phyloP scores from a whole-genome alignment of 352 stramenopile species.

The Peronospora destructor region DNA sequence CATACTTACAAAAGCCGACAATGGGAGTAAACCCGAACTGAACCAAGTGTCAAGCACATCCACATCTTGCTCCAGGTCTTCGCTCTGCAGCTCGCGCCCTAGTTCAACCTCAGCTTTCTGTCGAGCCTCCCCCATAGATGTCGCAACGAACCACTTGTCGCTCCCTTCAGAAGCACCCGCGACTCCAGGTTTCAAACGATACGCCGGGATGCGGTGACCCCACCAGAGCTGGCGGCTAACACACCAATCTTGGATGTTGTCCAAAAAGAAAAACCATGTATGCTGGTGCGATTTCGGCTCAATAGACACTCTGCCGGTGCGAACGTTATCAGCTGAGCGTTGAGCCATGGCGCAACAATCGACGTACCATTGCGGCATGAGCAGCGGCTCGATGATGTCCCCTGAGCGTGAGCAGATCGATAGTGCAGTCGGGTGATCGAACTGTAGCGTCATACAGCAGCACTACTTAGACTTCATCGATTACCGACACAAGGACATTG shows the following conservation, averaged over 20 bases:
- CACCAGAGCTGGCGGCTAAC: conserved; percentile 99
- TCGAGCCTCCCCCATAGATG: conserved; percentile 86
- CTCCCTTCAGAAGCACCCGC: conserved; percentile 9
- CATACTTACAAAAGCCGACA: conserved; percentile 58
- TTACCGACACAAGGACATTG: not conserved
- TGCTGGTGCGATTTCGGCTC: conserved; percentile 88
- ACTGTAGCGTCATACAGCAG: conserved; percentile 20
- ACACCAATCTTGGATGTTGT: conserved; percentile 99
- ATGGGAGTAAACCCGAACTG: conserved; percentile 94
- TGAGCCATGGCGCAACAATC: conserved; percentile 94
- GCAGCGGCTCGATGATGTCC: conserved; percentile 97
- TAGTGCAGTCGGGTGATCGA: conserved; percentile 78
- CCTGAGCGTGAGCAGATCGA: conserved; percentile 96
- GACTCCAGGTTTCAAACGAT: conserved; percentile 56
- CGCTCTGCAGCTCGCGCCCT: conserved; percentile 52
- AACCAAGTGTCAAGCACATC: conserved; percentile 99
- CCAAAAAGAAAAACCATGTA: conserved; percentile 97
- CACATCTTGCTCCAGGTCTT: conserved; percentile 92
- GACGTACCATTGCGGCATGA: conserved; percentile 99
- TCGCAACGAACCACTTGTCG: conserved; percentile 93
- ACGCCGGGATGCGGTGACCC: conserved; percentile 99
- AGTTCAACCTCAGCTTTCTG: conserved; percentile 84
- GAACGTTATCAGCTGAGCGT: conserved; percentile 90
- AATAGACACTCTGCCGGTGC: conserved; percentile 91
- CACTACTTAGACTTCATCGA: not conserved